Evolutionary conservation across 768 basidiomycete species (phyloP), one percentile per base, ranked within the genome.

Genomic region (Russula virescens): DNA sequence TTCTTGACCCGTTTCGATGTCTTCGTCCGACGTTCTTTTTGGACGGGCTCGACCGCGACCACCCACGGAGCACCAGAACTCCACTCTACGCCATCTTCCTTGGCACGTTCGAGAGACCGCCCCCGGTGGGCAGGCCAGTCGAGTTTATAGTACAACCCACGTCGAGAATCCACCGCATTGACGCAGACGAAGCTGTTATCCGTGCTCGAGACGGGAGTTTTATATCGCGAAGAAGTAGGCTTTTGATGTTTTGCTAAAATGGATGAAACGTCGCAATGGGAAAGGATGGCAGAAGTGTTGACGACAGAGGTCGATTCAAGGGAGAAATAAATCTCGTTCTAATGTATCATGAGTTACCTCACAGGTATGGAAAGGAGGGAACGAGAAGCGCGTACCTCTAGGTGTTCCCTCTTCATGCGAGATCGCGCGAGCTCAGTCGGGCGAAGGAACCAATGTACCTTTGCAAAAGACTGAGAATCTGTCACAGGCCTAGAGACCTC

Each of bases 251-350:
- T 31, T 62, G 34, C 48, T 52, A 45, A 53, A 52, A 42, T 58
- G 60, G 69, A 65, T 59, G 71, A 68, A 65, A 75, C 66, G 65
- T 49, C 34, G 42, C 66, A 68, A 25, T 66, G 64, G 19, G 61
- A 8, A 10, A 68, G 43, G 18, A 68, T 60, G 16, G 64, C 57
- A 46, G 65, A 66, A 10, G 55, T 45, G 43, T 51, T 19, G 23
- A 68, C 40, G 14, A 66, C 50, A 10, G 61, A 66, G 5, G 54
- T 60, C 8, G 66, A 57, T 50, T 72, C 58, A 61, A 71, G 31
- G 51, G 59, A 82, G 54, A 87, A 88, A 68, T 89, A 91, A 8
- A 91, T 79, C 72, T 92, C 90, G 66, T 89, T 87, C 90, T 91
- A 34, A 55, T 40, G 21, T 49, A 48, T 48, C 21, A 47, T 63